These are phyloP conservation scores for Hericium rajendrae DNA, from an alignment of 768 basidiomycete genomes.

Conservation along the genomic window DNA sequence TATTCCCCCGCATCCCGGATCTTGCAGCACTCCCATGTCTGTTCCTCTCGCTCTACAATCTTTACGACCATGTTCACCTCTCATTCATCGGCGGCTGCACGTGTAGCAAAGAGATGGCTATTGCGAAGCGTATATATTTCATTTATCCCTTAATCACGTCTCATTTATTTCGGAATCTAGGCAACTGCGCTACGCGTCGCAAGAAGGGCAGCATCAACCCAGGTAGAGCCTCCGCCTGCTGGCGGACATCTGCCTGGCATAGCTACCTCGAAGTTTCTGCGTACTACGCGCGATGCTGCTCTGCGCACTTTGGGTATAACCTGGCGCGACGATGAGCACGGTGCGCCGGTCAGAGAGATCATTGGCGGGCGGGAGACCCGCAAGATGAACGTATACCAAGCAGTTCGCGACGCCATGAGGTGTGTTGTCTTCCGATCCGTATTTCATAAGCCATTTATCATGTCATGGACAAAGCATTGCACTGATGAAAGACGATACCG, in stretches of 20 bases:
- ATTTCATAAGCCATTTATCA: not conserved
- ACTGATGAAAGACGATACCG: slow-evolving; percentile 73
- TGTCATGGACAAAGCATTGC: slow-evolving; percentile 46
- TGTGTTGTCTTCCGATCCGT: slow-evolving; percentile 20
- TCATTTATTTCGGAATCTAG: not conserved
- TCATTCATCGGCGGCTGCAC: slow-evolving; percentile 6
- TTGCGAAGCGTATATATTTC: slow-evolving; percentile 7
- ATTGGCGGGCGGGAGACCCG: slow-evolving; percentile 77
- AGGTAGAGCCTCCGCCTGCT: slow-evolving; percentile 61
- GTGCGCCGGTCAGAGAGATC: slow-evolving; percentile 32
- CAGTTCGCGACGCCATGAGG: slow-evolving; percentile 86
- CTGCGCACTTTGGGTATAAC: slow-evolving; percentile 61
- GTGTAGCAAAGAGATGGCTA: slow-evolving; percentile 8
- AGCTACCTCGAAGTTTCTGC: slow-evolving; percentile 57
- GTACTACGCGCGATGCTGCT: slow-evolving; percentile 55
- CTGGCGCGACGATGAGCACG: slow-evolving; percentile 59
- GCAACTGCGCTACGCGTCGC: slow-evolving; percentile 3
- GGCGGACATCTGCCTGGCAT: slow-evolving; percentile 69
- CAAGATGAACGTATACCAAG: slow-evolving; percentile 94
- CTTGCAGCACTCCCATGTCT: slow-evolving; percentile 6
- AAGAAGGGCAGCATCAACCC: slow-evolving; percentile 21
- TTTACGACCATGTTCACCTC: slow-evolving; percentile 17
- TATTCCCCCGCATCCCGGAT: slow-evolving; percentile 20
- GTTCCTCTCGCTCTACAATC: slow-evolving; percentile 3
- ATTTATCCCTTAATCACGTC: not conserved